A percentile compares a stretch with the other conserved stretches of the same genome.
phyloP scores from a whole-genome alignment of 495 filamentous ascomycete genomes.

The Podospora fimiseda region DNA sequence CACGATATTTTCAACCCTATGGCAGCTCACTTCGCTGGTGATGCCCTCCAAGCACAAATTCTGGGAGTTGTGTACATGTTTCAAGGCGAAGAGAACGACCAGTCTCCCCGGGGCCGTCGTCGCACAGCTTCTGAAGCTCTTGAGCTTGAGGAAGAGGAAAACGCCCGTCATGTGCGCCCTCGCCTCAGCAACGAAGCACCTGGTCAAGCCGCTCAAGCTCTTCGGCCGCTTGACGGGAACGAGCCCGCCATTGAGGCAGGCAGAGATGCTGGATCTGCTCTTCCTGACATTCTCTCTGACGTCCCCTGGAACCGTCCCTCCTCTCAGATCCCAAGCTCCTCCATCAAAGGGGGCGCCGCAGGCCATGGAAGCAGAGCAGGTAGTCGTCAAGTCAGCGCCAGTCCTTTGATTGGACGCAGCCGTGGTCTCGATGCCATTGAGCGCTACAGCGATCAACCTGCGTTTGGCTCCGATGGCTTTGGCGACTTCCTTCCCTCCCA shows the following conservation, averaged over 20 bases:
- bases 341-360: conserved; percentile 29
- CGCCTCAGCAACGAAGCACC: conserved; percentile 24
- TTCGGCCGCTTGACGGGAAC: background rate
- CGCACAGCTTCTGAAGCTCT: conserved; percentile 19
- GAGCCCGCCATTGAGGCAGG: conserved; percentile 28
- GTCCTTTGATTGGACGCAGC: conserved; percentile 33
- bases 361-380: conserved; percentile 27
- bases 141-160: conserved; percentile 20
- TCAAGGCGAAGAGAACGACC: conserved; percentile 13
- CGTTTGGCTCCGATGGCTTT: conserved; percentile 25
- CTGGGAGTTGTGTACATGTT: conserved; percentile 20
- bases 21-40: conserved; percentile 32
- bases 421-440: conserved; percentile 23
- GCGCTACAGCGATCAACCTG: conserved; percentile 35
- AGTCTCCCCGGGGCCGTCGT: conserved; percentile 15
- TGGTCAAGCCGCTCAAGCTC: conserved; percentile 7
- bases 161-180: conserved; percentile 22
- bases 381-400: conserved; percentile 30
- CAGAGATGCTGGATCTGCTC: conserved; percentile 28
- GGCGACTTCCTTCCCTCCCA: conserved; percentile 16
- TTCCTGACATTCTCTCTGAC: conserved; percentile 37
- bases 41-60: conserved; percentile 24
- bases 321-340: conserved; percentile 36
- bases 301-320: conserved; percentile 42
- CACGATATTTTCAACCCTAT: conserved; percentile 31